These are phyloP conservation scores for Draba incana DNA, from an alignment of 345 rosid genomes.

Conservation along the genomic window DNA sequence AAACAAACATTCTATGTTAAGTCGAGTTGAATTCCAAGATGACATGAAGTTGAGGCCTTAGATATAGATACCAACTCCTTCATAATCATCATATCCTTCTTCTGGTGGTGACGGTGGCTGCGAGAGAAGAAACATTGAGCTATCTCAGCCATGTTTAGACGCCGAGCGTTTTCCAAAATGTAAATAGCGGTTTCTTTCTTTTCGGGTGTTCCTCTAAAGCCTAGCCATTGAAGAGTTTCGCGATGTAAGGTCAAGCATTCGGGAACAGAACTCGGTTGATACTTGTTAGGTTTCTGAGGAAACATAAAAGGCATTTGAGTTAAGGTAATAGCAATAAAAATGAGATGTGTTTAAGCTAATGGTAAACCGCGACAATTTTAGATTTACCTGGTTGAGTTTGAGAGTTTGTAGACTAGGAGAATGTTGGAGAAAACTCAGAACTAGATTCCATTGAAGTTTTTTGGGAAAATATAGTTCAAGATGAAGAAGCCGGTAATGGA, in stretches of 20 bases:
- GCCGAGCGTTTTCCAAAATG: neutral
- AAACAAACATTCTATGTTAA: too few species aligned
- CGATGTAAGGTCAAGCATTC: neutral
- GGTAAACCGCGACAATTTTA: neutral
- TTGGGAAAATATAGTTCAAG: too few species aligned
- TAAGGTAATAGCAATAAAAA: neutral
- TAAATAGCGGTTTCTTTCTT: neutral
- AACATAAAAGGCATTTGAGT: neutral
- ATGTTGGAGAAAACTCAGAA: neutral
- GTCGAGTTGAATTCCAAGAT: conserved; percentile 1
- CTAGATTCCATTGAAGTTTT: neutral
- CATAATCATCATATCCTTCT: neutral
- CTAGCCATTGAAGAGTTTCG: neutral
- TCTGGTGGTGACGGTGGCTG: neutral
- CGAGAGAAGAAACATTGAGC: neutral
- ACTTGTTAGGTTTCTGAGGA: neutral
- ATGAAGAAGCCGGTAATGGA: too few species aligned
- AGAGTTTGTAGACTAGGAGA: neutral
- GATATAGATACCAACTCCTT: conserved; percentile 7
- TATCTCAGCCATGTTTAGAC: neutral
- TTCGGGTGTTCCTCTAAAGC: neutral
- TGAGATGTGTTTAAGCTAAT: neutral
- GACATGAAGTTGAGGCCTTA: conserved; percentile 21
- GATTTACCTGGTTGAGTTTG: neutral
- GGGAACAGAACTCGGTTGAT: neutral